Percentiles rank a stretch among this genome's conserved stretches.
These are phyloP conservation scores for Vitis hybrid DNA, from an alignment of 177 flowering plant species.

Conservation along the genomic window DNA sequence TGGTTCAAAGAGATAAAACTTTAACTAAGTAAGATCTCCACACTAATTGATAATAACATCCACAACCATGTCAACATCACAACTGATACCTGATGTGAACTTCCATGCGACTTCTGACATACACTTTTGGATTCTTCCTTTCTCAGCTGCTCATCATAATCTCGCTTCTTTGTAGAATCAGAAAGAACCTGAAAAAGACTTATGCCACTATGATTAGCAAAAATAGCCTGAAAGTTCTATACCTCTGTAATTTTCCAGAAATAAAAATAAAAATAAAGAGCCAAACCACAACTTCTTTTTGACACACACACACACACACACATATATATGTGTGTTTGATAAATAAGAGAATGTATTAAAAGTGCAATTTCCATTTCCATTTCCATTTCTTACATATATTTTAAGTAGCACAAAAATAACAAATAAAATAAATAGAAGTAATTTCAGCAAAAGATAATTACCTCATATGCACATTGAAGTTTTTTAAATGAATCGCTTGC, in stretches of 20 bases:
- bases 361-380: too few species aligned
- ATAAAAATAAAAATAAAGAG: slow-evolving; percentile 11
- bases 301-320: neutral
- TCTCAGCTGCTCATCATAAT: slow-evolving; percentile 92
- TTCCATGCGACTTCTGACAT: slow-evolving; percentile 50
- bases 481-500: slow-evolving; percentile 97
- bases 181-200: slow-evolving; percentile 73
- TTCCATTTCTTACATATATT: too few species aligned
- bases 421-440: neutral
- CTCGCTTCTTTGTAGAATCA: slow-evolving; percentile 78
- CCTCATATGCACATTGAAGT: slow-evolving; percentile 98
- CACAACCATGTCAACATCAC: slow-evolving; percentile 7
- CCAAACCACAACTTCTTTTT: neutral
- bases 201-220: neutral
- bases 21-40: neutral
- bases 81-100: slow-evolving; percentile 64
- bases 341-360: too few species aligned
- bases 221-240: too few species aligned
- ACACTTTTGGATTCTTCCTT: slow-evolving; percentile 80
- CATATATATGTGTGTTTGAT: too few species aligned
- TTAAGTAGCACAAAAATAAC: neutral
- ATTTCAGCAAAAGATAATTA: slow-evolving; percentile 20
- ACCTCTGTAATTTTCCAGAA: too few species aligned
- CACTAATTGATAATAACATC: neutral
- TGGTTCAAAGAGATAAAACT: neutral